Evolutionary conservation across 148 eudicot genomes (phyloP).

Genomic region (Talinum fruticosum): DNA sequence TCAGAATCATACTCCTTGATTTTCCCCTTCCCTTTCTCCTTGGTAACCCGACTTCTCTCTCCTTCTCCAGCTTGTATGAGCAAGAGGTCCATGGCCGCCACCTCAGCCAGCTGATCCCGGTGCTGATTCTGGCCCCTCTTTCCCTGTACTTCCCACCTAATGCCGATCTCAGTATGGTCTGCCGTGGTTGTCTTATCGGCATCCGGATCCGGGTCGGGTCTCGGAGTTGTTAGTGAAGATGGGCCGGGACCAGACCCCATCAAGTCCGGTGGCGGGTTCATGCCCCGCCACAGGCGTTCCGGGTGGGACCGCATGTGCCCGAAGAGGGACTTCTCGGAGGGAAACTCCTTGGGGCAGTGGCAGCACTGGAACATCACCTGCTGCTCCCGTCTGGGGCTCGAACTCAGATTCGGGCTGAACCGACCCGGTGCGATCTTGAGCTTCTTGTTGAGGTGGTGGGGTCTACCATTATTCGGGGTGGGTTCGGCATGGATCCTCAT

Average conservation of each 20-base stretch:
- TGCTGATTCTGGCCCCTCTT: not conserved
- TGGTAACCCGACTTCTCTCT: not conserved
- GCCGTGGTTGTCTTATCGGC: not conserved
- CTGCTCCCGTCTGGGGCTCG: not conserved
- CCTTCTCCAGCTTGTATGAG: not conserved
- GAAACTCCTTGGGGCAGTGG: slow-evolving; percentile 31
- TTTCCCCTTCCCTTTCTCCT: not conserved
- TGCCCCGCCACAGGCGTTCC: slow-evolving; percentile 49
- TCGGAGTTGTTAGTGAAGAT: too few relatives aligned
- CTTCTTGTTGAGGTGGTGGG: not conserved
- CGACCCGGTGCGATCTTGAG: not conserved
- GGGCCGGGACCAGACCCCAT: not conserved
- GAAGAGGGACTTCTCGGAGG: slow-evolving; percentile 43
- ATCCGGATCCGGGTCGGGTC: too few relatives aligned
- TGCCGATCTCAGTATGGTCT: not conserved
- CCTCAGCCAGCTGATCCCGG: too few relatives aligned
- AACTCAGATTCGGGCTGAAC: not conserved
- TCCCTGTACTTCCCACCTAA: not conserved
- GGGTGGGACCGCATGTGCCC: slow-evolving; percentile 75
- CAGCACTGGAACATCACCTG: not conserved
- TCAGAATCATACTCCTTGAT: slow-evolving; percentile 1
- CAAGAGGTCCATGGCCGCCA: not conserved
- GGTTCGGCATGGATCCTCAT: slow-evolving; percentile 29
- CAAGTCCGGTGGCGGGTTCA: slow-evolving; percentile 33
- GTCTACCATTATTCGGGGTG: not conserved